Conservation (phyloP, 1,284 basidiomycete genomes). For the Kwoniella shivajii region DNA sequence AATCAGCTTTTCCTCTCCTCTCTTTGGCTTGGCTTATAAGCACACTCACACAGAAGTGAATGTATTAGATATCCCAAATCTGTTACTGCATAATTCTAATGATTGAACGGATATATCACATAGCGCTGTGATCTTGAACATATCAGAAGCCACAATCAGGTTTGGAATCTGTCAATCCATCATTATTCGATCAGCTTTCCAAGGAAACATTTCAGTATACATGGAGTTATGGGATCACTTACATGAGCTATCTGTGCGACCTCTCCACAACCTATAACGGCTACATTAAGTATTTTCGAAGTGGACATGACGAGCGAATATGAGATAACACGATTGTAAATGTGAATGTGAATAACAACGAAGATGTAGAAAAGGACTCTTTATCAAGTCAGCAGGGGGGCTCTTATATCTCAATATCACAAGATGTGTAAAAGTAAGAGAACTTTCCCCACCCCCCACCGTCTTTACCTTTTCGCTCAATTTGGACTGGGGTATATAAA, state of each 20-base stretch:
- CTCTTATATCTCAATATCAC: too few species aligned
- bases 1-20: neutral
- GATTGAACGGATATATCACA: conserved; percentile 29
- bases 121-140: conserved; percentile 26
- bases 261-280: conserved; percentile 35
- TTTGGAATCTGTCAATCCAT: conserved; percentile 23
- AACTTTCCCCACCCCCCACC: neutral
- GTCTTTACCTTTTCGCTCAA: neutral
- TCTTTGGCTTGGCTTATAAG: neutral
- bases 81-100: conserved; percentile 22
- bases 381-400: too few species aligned
- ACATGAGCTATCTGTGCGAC: conserved; percentile 33
- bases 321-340: too few species aligned
- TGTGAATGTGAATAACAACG: too few species aligned
- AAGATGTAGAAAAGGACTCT: neutral
- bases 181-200: neutral
- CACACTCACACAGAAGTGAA: conserved; percentile 25
- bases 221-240: neutral
- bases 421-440: neutral
- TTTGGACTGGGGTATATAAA: too few species aligned
- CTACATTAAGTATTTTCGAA: conserved; percentile 26
- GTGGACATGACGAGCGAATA: neutral
- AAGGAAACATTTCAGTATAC: neutral
- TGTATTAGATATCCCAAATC: conserved; percentile 19
- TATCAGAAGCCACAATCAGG: conserved; percentile 21